Evolutionary conservation across 2,329 filamentous ascomycete species (phyloP).

Genomic region (Penicillium sp.): DNA sequence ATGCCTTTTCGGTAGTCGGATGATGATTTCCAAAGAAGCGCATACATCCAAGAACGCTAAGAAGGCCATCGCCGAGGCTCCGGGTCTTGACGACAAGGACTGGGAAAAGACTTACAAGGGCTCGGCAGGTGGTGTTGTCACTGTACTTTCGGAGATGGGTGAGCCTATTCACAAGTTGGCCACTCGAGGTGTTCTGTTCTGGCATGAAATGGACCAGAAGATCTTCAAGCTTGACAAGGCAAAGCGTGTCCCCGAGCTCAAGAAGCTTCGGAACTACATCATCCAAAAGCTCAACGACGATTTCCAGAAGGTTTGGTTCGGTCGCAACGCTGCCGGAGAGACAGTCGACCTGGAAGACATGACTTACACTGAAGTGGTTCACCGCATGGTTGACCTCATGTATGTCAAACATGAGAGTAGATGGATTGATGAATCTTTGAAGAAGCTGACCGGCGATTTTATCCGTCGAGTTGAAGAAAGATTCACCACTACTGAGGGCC

Average conservation of each 20-base stretch:
- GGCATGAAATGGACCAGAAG: slow-evolving; percentile 98
- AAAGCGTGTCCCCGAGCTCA: slow-evolving; percentile 77
- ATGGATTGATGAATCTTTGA: slow-evolving; percentile 83
- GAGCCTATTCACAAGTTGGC: slow-evolving; percentile 98
- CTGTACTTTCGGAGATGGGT: slow-evolving; percentile 96
- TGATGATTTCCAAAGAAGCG: slow-evolving; percentile 91
- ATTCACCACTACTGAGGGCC: slow-evolving; percentile 64
- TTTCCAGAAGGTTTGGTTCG: slow-evolving; percentile 96
- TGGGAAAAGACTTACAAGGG: slow-evolving; percentile 95
- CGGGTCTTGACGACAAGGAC: slow-evolving; percentile 68
- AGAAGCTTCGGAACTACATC: slow-evolving; percentile 81
- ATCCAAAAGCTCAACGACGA: slow-evolving; percentile 94
- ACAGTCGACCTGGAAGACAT: slow-evolving; percentile 87
- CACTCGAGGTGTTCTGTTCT: slow-evolving; percentile 89
- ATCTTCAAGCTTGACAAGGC: slow-evolving; percentile 95
- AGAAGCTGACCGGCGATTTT: slow-evolving; percentile 80
- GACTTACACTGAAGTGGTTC: slow-evolving; percentile 83
- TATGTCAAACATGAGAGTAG: slow-evolving; percentile 83
- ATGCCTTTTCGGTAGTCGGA: slow-evolving; percentile 78
- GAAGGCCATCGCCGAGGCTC: slow-evolving; percentile 78
- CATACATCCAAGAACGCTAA: slow-evolving; percentile 81
- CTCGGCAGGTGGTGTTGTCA: slow-evolving; percentile 84
- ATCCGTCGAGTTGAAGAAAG: slow-evolving; percentile 95
- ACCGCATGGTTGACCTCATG: slow-evolving; percentile 78
- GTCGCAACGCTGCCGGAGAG: slow-evolving; percentile 68